Evolutionary conservation across 202 grass and related monocot genomes (phyloP), one percentile per base, ranked within the genome.

Genomic region (Saccharum hybrid): DNA sequence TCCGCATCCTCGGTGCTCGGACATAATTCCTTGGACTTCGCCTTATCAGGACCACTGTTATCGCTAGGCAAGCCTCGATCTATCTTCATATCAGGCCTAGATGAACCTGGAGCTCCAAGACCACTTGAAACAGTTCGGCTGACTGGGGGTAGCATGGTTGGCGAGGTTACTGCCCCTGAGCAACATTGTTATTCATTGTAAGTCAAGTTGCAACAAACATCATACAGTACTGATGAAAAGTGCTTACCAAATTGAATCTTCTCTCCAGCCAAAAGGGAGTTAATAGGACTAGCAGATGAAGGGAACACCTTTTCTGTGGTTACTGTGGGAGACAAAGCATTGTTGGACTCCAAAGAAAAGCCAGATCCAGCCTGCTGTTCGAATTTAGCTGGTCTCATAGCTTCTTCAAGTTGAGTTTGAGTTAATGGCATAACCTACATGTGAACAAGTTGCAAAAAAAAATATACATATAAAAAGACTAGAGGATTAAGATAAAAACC

Each of bases 221-320:
- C 22, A 45, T 79, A 49, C 18, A 59, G 41, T 78, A 68, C 28
- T 78, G 40, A 60, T 69, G 52, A 64, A 67, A 84, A 82, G 13
- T 71, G 68, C 93, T 92, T 89, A 96, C 96, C 93, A 92, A 98
- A 98, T 84, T 96, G 96, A 84, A 98, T 98, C 79, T 94, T 98
- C 78, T 98, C 88, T 51, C 91, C 89, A 7, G 89, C 91, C 65
- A 98, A 73, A 82, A 98, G 86, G 77, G 96, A 98, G 68, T 87
- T 94, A 70, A 96, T 90, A 79, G 93, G 83, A 73, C 85, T 94
- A 84, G 82, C 46, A 77, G 86, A 94, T 77, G 84, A 87, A 81
- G 84, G 49, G 39, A 83, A 88, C 4, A 78, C 66, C 49, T 90
- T 90, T 74, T 96, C 85, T n/a, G 71, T 74, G 63, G 75, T 83